Evolutionary conservation across 768 basidiomycete species (phyloP), one percentile per base, ranked within the genome.

Genomic region (Lentinula guzmanii): DNA sequence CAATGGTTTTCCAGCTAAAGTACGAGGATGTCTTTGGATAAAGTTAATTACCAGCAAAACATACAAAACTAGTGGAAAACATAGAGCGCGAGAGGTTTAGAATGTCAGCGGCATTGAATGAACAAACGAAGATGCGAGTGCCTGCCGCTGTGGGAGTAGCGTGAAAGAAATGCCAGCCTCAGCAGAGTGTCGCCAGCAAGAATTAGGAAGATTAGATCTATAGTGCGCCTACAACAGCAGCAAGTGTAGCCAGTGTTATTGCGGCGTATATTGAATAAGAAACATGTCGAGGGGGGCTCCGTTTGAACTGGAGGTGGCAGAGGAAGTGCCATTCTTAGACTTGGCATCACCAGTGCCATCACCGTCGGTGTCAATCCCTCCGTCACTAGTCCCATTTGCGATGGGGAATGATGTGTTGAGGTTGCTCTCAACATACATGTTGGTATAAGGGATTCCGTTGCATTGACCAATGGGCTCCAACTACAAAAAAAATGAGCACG

Each of bases 391-490:
- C 54, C 74, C 71, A 62, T 82, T 78, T 50, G 71, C 51, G 62
- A 76, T 81, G 18, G 86, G 86, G 82, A 90, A 90, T 0, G 86
- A 76, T 21, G 66, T 68, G 72, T 95, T 95, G 62, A 77, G 76
- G 65, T 85, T 92, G 31, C 87, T 91, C 77, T 98, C 95, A 52
- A 86, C 77, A 76, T 97, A 98, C 45, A 95, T 76, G 70, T 96
- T 83, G 35, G 76, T 74, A 21, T 81, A 67, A 5, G 85, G 81
- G 66, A 86, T 80, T 55, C 80, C 81, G 61, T 82, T 79, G 80
- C 96, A 98, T 61, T 84, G 67, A 33, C 92, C 90, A 70, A 98
- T 90, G 43, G 91, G 78, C 75, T 87, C 79, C 63, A 90, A 77
- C 85, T 88, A 62, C 16, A 57, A 42, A 24, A 64, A 59, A 5